Evolutionary conservation across 2,329 filamentous ascomycete genomes (phyloP).

Genomic region (Aspergillus sp.): DNA sequence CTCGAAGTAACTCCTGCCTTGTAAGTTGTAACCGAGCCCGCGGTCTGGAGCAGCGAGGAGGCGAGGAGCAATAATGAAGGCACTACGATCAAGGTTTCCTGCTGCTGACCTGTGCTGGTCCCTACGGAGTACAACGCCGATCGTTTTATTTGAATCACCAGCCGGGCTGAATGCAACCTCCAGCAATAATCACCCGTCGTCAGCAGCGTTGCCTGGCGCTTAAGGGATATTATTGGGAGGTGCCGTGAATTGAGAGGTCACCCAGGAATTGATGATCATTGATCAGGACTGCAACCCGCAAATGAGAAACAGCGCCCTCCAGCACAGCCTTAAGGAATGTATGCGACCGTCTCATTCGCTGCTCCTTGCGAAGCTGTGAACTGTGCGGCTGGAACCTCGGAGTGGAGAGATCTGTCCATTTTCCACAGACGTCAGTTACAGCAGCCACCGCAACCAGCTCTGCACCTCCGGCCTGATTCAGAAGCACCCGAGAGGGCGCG

Average conservation of each 20-base stretch:
- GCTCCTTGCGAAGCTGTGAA: neutral
- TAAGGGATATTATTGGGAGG: neutral
- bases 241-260: neutral
- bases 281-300: neutral
- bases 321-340: slow-evolving; percentile 8
- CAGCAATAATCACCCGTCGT: neutral
- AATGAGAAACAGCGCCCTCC: slow-evolving; percentile 3
- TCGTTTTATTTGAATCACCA: neutral
- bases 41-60: neutral
- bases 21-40: neutral
- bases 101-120: neutral
- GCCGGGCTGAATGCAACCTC: neutral
- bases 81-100: neutral
- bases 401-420: neutral
- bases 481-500: neutral
- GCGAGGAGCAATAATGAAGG: neutral
- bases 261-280: neutral
- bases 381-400: slow-evolving; percentile 9
- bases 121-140: neutral
- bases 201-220: neutral
- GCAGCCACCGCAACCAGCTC: neutral
- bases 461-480: neutral
- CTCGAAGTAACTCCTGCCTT: neutral
- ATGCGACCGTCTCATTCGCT: slow-evolving; percentile 2
- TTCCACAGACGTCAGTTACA: slow-evolving; percentile 7